Conservation (phyloP, 768 basidiomycete genomes). For the Polyporus arcularius region DNA sequence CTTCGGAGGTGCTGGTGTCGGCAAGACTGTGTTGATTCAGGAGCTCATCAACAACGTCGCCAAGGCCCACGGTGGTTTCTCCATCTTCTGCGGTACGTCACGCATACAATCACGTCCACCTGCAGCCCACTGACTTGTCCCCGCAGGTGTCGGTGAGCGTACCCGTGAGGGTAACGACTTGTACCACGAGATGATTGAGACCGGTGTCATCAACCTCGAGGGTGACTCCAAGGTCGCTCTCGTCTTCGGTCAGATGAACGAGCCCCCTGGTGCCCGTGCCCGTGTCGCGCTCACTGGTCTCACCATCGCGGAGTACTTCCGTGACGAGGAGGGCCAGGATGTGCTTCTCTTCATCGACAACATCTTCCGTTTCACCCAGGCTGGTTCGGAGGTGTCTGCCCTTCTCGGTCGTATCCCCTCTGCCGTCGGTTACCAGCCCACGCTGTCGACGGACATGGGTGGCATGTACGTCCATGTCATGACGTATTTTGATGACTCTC, state of each 20-base stretch:
- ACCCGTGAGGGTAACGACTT: constrained; percentile 99
- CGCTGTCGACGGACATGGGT: constrained; percentile 99
- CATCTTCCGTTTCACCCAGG: constrained; percentile 99
- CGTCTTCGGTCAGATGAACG: constrained; percentile 99
- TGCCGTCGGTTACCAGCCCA: constrained; percentile 99
- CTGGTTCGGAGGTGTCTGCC: constrained; percentile 99
- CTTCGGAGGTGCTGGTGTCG: constrained; percentile 99
- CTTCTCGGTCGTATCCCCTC: constrained; percentile 99
- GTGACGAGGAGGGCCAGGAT: constrained; percentile 99
- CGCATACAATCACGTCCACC: not conserved
- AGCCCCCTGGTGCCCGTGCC: constrained; percentile 99
- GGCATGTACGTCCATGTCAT: constrained; percentile 69
- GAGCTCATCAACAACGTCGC: constrained; percentile 99
- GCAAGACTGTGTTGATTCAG: constrained; percentile 99
- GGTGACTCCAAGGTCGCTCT: constrained; percentile 99
- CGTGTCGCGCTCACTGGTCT: constrained; percentile 99
- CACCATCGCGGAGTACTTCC: constrained; percentile 99
- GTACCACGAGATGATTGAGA: constrained; percentile 99
- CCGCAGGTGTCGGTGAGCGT: constrained; percentile 92
- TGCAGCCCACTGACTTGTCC: not conserved
- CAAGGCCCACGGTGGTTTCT: constrained; percentile 99
- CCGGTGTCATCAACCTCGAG: constrained; percentile 99
- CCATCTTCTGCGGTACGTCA: constrained; percentile 90
- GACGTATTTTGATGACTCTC: not conserved
- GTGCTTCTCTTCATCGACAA: constrained; percentile 99